Base-by-base conservation (phyloP, 331 rosid genomes). In the Telfairia occidentalis region DNA sequence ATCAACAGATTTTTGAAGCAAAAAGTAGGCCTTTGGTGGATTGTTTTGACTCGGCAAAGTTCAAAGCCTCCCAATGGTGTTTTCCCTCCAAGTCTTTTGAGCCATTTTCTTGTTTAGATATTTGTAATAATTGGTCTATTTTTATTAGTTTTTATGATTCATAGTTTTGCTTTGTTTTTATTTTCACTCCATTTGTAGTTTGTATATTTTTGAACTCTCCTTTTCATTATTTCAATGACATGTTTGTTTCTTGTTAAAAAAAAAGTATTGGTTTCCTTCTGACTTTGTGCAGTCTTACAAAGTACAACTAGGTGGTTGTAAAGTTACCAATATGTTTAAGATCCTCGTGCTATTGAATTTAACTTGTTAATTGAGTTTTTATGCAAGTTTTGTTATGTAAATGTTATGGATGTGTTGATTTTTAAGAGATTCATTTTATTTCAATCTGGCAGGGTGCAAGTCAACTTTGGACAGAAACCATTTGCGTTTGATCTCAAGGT, bases 381-480 rank as follows among this genome's bases (percentile, higher is more conserved):
- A 13, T 57, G 61, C 5, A 45, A 35, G 21, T 46, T 46, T 16
- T 24, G 57, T 15, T 59, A 23, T 21, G 48, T 34, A 21, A 8
- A 63, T n/a, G 63, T 50, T 12, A 57, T 59, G 78, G 63, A 61
- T 65, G 40, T 73, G 79, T 58, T 81, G 78, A 59, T 81, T 57
- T 76, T 55, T 81, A 71, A 78, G 81, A 77, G 46, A 71, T 57
- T 77, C 85, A 54, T 78, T 77, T 77, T 58, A 64, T 83, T 81
- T 83, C 63, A 43, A 83, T 82, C 79, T 86, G 69, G 82, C 93
- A 95, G 99, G 92, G 97, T 92, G 79, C 90, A 85, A 9, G 97
- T 95, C 80, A 95, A 95, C 91, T 95, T 95, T 84, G 99, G 99
- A 69, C 93, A 88, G 85, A 87, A 89, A 76, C 89, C 96, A 48